Percentiles rank a stretch among this genome's conserved stretches.
Evolutionary conservation across 1,284 basidiomycete species (phyloP).

Genomic region (Porogramme epimiltina): DNA sequence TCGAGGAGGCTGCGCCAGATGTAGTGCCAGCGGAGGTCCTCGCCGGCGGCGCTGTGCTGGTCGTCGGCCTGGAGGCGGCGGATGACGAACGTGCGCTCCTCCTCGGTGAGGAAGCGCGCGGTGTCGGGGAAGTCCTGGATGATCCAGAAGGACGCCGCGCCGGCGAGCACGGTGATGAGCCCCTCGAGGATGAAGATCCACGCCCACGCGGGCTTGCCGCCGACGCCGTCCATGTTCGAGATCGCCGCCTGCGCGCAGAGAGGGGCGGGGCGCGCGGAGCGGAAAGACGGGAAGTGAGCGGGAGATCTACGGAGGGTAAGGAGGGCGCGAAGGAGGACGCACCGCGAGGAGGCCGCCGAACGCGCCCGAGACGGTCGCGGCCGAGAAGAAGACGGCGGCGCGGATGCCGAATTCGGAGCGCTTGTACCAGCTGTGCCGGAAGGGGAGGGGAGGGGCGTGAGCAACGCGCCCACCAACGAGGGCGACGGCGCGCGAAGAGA

Average conservation of each 20-base stretch:
- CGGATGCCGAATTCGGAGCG: constrained; percentile 69
- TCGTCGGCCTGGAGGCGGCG: constrained; percentile 69
- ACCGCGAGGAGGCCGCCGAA: constrained; percentile 72
- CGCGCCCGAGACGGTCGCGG: constrained; percentile 71
- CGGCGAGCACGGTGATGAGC: constrained; percentile 67
- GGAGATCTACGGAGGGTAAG: not conserved
- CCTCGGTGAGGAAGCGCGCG: constrained; percentile 72
- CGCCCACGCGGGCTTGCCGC: constrained; percentile 59
- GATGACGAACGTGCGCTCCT: constrained; percentile 69
- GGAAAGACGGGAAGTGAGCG: not conserved
- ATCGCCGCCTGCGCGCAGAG: constrained; percentile 53
- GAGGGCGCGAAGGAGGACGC: constrained; percentile 22
- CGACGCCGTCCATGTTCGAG: constrained; percentile 67
- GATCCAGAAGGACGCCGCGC: constrained; percentile 70
- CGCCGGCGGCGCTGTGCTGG: constrained; percentile 74
- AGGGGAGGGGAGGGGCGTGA: too few species aligned
- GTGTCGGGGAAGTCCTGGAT: constrained; percentile 83
- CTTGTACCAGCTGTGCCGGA: constrained; percentile 38
- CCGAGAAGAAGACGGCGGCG: constrained; percentile 75
- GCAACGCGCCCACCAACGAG: not conserved
- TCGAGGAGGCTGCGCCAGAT: constrained; percentile 63
- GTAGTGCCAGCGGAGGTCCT: constrained; percentile 61
- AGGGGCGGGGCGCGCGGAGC: too few species aligned
- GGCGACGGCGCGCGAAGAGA: constrained; percentile 5
- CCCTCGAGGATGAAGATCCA: constrained; percentile 79